Percentiles rank a stretch among this genome's conserved stretches.
Evolutionary conservation across 352 stramenopile species (phyloP).

Genomic region (Globisporangium yorkense): DNA sequence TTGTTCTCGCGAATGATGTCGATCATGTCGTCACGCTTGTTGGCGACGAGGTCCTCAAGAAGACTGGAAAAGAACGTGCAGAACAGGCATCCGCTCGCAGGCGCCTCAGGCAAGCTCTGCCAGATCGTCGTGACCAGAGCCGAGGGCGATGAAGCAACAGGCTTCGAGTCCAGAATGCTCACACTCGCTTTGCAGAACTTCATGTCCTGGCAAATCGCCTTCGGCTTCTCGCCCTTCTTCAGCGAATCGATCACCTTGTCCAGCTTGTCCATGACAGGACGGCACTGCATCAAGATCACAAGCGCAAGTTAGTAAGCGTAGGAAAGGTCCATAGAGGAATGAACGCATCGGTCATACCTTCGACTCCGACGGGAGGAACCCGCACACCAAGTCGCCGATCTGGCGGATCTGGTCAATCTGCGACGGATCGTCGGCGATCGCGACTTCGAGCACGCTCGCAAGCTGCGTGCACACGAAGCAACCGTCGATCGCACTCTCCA

Average conservation of each 20-base stretch:
- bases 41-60: not conserved
- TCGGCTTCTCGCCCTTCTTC: slow-evolving; percentile 54
- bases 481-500: slow-evolving; percentile 26
- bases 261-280: slow-evolving; percentile 50
- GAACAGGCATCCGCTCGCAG: not conserved
- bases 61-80: not conserved
- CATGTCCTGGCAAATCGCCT: slow-evolving; percentile 57
- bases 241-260: slow-evolving; percentile 58
- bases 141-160: not conserved
- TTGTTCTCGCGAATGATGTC: not conserved
- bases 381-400: slow-evolving; percentile 57
- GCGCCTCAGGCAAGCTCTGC: not conserved
- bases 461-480: slow-evolving; percentile 78
- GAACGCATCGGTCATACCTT: slow-evolving; percentile 28
- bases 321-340: not conserved
- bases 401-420: slow-evolving; percentile 55
- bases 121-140: not conserved
- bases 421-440: slow-evolving; percentile 41
- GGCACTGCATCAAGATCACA: slow-evolving; percentile 34
- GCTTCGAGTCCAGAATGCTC: not conserved
- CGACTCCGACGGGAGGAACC: slow-evolving; percentile 43
- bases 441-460: slow-evolving; percentile 42
- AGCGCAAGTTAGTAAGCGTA: slow-evolving; percentile 10
- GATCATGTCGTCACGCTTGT: not conserved
- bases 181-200: slow-evolving; percentile 33